A percentile compares a stretch with the other conserved stretches of the same genome.
Conservation (phyloP, 176 grass and related monocot genomes). For the Aechmea fasciata region DNA sequence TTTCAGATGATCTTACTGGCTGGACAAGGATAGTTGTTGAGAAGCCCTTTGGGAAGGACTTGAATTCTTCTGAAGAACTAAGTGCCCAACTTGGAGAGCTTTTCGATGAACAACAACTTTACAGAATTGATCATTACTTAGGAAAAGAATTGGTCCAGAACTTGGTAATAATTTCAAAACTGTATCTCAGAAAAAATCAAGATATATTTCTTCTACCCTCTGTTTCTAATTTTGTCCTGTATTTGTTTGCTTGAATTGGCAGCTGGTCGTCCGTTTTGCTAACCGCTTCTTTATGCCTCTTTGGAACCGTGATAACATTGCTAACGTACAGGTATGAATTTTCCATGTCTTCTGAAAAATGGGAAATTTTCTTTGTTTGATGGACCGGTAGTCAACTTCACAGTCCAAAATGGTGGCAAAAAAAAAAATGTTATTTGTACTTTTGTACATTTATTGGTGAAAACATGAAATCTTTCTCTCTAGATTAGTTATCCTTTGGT, state of each 20-base stretch:
- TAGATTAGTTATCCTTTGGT: neutral
- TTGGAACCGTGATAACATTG: slow-evolving; percentile 93
- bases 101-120: slow-evolving; percentile 77
- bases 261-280: slow-evolving; percentile 95
- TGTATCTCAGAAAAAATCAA: neutral
- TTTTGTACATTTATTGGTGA: neutral
- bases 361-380: neutral
- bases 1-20: slow-evolving; percentile 49
- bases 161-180: slow-evolving; percentile 47
- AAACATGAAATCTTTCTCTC: neutral
- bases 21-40: slow-evolving; percentile 94
- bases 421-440: neutral
- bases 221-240: neutral
- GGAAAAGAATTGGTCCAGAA: slow-evolving; percentile 96
- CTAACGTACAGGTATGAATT: slow-evolving; percentile 68
- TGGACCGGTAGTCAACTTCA: neutral
- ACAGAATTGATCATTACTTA: slow-evolving; percentile 92
- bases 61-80: slow-evolving; percentile 78
- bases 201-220: neutral
- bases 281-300: slow-evolving; percentile 82
- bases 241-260: slow-evolving; percentile 28
- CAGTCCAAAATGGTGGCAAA: neutral
- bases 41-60: slow-evolving; percentile 92
- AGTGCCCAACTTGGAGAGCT: slow-evolving; percentile 77
- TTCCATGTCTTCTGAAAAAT: neutral